Evolutionary conservation across 805 yeast genomes (phyloP), one percentile per base, ranked within the genome.

Genomic region (Myxozyma monticola): DNA sequence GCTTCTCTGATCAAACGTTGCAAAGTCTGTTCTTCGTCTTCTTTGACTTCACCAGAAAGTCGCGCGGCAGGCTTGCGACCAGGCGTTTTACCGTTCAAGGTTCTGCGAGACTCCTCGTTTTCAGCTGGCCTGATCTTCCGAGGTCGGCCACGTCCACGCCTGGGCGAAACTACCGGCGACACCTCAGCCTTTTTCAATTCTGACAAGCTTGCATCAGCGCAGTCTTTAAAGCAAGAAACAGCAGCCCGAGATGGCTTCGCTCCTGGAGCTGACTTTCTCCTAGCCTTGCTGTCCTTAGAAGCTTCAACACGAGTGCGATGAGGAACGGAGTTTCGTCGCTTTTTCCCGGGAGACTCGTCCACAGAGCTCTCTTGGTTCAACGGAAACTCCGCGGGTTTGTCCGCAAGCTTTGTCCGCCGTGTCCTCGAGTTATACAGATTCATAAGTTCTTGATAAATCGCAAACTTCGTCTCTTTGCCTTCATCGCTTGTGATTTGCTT

Each of bases 1-100:
- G 58, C 58, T 31, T 54, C 57, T 14, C 58, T 36, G n/a, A 54
- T 54, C 20, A 54, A 28, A 3, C 51, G 42, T 15, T 43, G 52
- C 22, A 42, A 31, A 25, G 24, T 35, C 20, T 49, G 51, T 14
- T 39, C 50, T 14, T 43, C 41, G 7, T 45, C 41, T 18, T 49
- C 34, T 3, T 17, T 25, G 10, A 7, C 12, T 5, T 38, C 39
- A 10, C 21, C 28, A n/a, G n/a, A n/a, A n/a, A n/a, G n/a, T n/a
- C n/a, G n/a, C n/a, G n/a, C 15, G 37, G 6, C 22, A 6, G 9
- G 30, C 7, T 12, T 26, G 30, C 12, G 7, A 12, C 30, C 30
- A 12, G 10, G 12, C 7, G 10, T 26, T 26, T 7, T 12, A 12
- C 12, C 30, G 12, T 12, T 26, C 20, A n/a, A n/a, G 9, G 37